Percentiles rank a stretch among this genome's conserved stretches.
These are phyloP conservation scores for Xylaria arbuscula DNA, from an alignment of 2,329 filamentous ascomycete genomes.

Conservation along the genomic window DNA sequence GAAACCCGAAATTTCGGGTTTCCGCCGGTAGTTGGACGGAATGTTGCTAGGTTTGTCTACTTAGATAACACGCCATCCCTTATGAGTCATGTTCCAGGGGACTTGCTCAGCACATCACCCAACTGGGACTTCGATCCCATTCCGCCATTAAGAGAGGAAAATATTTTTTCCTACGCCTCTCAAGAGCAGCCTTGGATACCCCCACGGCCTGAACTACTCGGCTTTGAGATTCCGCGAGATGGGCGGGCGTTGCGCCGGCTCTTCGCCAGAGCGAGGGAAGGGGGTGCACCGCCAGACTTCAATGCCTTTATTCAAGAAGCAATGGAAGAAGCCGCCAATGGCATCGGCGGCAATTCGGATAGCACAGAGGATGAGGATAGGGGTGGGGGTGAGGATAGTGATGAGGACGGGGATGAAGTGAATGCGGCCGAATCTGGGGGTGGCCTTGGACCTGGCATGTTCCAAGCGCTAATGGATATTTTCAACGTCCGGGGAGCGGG, in stretches of 20 bases:
- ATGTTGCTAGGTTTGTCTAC: slow-evolving; percentile 79
- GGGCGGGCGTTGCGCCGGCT: slow-evolving; percentile 36
- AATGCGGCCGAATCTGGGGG: slow-evolving; percentile 18
- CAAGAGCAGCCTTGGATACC: slow-evolving; percentile 58
- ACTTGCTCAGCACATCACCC: slow-evolving; percentile 71
- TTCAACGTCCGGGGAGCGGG: slow-evolving; percentile 17
- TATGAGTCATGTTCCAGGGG: slow-evolving; percentile 74
- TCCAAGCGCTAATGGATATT: slow-evolving; percentile 41
- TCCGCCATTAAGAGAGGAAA: slow-evolving; percentile 71
- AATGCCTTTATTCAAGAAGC: slow-evolving; percentile 40
- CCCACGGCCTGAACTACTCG: slow-evolving; percentile 33
- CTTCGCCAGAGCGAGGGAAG: slow-evolving; percentile 38
- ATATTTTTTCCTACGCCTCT: slow-evolving; percentile 60
- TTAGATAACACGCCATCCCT: slow-evolving; percentile 79
- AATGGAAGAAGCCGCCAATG: slow-evolving; percentile 30
- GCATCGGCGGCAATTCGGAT: slow-evolving; percentile 18
- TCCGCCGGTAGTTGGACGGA: slow-evolving; percentile 56
- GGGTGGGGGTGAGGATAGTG: neutral
- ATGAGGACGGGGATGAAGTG: slow-evolving; percentile 33
- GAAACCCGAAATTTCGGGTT: slow-evolving; percentile 54
- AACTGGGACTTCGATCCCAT: slow-evolving; percentile 85
- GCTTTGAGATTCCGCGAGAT: slow-evolving; percentile 30
- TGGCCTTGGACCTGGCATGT: slow-evolving; percentile 14
- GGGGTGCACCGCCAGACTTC: slow-evolving; percentile 40
- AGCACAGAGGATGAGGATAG: slow-evolving; percentile 34